Evolutionary conservation across 345 rosid species (phyloP), one percentile per base, ranked within the genome.

Genomic region (rapeseed (Brassica napus)): DNA sequence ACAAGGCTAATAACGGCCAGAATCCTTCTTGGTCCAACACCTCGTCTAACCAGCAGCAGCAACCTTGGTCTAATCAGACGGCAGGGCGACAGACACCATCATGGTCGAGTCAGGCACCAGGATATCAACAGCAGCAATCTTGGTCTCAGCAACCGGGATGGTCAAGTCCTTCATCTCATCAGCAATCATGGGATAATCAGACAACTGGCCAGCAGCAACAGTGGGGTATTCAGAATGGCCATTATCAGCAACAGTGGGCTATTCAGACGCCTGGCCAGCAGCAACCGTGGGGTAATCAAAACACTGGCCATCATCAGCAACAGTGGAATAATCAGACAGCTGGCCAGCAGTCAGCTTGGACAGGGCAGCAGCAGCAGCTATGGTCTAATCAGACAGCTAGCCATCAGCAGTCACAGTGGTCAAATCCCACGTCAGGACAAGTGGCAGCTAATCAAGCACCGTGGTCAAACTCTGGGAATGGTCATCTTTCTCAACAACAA

Each of bases 331-430:
- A 52, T 59, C 84, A 80, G 59, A 61, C 70, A 77, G 26, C 68
- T 4, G 79, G 79, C 8, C 86, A 81, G 74, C 74, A 79, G 55
- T 47, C 55, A 47, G 55, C 55, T 6, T 47, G 16, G 16, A 47
- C 6, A 47, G 55, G 55, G 16, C 80, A 47, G 15, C 54, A 44
- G 54, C 54, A 68, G 71, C 71, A 82, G 35, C 34, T 24, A 42
- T 72, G 76, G 78, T 44, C 82, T 75, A 52, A 49, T 59, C 84
- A 80, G 54, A 61, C 70, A 79, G 35, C 68, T 4, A 81, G 79
- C 7, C 84, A 78, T 70, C 83, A 74, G 71, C 77, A 79, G 59
- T 16, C 78, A 60, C 58, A 68, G 34, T 79, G 82, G 82, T 68
- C 74, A 26, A 62, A 52, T 68, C 58, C 69, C 1, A 6, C 16